Evolutionary conservation across 1,284 basidiomycete species (phyloP).

Genomic region (Mrakiaceae sp.): DNA sequence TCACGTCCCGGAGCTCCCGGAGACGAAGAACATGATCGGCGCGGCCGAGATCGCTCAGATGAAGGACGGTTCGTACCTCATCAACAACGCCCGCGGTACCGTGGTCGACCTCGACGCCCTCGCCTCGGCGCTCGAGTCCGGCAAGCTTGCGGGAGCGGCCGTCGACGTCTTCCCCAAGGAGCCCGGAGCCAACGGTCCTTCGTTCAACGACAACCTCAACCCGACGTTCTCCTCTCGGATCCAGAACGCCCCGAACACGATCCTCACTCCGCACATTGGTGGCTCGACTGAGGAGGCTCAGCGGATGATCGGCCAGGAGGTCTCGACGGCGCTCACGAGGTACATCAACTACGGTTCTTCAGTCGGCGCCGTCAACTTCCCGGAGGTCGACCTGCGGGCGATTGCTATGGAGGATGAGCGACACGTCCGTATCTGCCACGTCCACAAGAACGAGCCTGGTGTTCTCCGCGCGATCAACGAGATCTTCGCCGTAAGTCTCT

Average conservation of each 20-base stretch:
- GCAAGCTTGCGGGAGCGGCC: conserved; percentile 84
- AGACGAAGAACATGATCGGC: conserved; percentile 92
- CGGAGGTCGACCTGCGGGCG: conserved; percentile 90
- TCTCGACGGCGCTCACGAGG: conserved; percentile 68
- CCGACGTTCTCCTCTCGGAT: conserved; percentile 59
- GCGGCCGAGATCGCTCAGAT: conserved; percentile 66
- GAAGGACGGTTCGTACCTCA: conserved; percentile 90
- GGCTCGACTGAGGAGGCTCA: conserved; percentile 99
- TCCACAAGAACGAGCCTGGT: conserved; percentile 96
- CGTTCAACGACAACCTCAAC: conserved; percentile 75
- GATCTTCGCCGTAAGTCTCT: conserved; percentile 18
- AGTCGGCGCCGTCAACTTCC: conserved; percentile 93
- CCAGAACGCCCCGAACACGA: conserved; percentile 68
- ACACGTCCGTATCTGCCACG: conserved; percentile 84
- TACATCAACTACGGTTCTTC: conserved; percentile 91
- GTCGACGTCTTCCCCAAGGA: conserved; percentile 93
- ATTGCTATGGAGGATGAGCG: conserved; percentile 67
- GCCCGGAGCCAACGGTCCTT: conserved; percentile 76
- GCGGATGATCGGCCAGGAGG: conserved; percentile 92
- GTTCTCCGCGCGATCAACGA: conserved; percentile 94
- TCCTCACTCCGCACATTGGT: conserved; percentile 96
- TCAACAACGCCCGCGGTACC: conserved; percentile 94
- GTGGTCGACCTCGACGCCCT: conserved; percentile 93
- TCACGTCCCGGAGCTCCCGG: conserved; percentile 91
- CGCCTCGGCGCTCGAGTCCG: conserved; percentile 65